Evolutionary conservation across 139 green algal genomes (phyloP).

Genomic region (Chlorella sp.): DNA sequence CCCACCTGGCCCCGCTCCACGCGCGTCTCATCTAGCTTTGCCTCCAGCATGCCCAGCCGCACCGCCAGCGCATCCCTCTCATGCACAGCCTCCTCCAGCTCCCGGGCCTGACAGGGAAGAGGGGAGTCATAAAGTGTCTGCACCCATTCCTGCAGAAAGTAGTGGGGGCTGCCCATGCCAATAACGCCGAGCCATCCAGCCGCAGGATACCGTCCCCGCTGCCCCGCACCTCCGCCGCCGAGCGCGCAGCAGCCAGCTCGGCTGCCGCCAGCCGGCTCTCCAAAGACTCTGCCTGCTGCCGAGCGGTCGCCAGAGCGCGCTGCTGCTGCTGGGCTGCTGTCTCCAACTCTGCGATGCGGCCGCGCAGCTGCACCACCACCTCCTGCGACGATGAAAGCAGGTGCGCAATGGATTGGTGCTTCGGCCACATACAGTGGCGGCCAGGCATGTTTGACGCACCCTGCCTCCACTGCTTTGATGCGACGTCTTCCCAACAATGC

Average conservation of each 20-base stretch:
- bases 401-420: background rate
- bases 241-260: constrained; percentile 17
- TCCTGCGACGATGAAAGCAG: background rate
- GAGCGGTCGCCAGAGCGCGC: constrained; percentile 9
- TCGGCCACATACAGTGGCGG: too few relatives aligned
- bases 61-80: constrained; percentile 40
- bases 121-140: too few relatives aligned
- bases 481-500: too few relatives aligned
- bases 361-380: background rate
- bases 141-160: too few relatives aligned
- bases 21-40: constrained; percentile 27
- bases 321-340: background rate
- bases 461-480: too few relatives aligned
- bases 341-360: constrained; percentile 34
- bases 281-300: background rate
- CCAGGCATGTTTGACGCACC: too few relatives aligned
- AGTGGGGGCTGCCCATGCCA: too few relatives aligned
- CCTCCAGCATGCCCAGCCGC: constrained; percentile 27
- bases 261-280: constrained; percentile 8
- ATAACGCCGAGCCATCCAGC: too few relatives aligned
- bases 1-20: background rate
- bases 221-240: constrained; percentile 13
- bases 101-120: background rate
- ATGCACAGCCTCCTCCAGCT: constrained; percentile 22
- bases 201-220: too few relatives aligned